phyloP scores from a whole-genome alignment of 441 rosid species.

The Mallotus japonicus region DNA sequence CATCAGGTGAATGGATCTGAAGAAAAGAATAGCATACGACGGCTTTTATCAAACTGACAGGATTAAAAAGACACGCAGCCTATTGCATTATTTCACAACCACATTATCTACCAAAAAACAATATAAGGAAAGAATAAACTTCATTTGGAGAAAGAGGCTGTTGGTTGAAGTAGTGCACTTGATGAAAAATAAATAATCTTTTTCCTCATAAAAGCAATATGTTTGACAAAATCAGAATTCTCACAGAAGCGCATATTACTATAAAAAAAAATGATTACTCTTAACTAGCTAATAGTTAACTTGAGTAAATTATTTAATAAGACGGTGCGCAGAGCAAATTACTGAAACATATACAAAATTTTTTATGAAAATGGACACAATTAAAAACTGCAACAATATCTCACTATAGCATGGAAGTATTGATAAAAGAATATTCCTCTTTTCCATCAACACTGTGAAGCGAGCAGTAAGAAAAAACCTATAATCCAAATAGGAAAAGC shows the following conservation, averaged over 20 bases:
- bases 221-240: background rate
- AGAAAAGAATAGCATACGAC: constrained; percentile 2
- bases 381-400: background rate
- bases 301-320: no score
- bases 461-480: constrained; percentile 1
- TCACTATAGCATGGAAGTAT: background rate
- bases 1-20: background rate
- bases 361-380: background rate
- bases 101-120: background rate
- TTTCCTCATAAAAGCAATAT: background rate
- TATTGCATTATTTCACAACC: constrained; percentile 10
- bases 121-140: background rate
- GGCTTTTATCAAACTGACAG: background rate
- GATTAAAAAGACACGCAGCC: background rate
- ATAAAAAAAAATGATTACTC: background rate
- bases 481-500: background rate
- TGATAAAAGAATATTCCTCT: background rate
- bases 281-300: background rate
- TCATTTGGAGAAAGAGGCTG: background rate
- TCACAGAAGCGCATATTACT: background rate
- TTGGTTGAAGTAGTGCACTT: background rate
- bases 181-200: no score
- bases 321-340: background rate
- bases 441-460: constrained; percentile 11
- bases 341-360: no score